Base-by-base conservation (phyloP, 371 early-diverging fungal genomes). In the Lichtheimia corymbifera region DNA sequence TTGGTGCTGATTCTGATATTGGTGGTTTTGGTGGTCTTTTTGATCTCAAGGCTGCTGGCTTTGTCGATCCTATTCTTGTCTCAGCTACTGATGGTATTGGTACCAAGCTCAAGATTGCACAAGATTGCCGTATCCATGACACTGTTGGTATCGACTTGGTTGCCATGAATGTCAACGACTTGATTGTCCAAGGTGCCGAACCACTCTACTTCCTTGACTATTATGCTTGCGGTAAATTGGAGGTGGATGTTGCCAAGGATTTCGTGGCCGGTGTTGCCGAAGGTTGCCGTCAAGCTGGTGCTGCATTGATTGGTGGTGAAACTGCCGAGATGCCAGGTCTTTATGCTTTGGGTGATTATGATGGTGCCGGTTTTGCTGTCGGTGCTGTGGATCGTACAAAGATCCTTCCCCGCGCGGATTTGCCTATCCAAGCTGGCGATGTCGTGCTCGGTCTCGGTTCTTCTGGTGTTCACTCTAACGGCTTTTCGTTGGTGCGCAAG, bases 261-360 rank as follows among this genome's bases (percentile, higher is more conserved):
- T 96, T 98, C 65, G 91, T 98, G 53, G 83, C 85, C 62, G 98
- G 99, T 64, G 94, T 98, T 40, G 96, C 92, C 18, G 85, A 88
- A n/a, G 99, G 97, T 9, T 98, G 99, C 77, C 69, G 82, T 45
- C 82, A 93, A 65, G 83, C 97, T 17, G 93, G 92, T n/a, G 95
- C 95, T 67, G 99, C 97, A 27, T 86, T 98, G 61, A 88, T 98
- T 56, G 99, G 99, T 64, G 98, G 97, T 42, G 99, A 98, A 74
- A 98, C 99, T n/a, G 96, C 99, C 7, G 99, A 98, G 70, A 98
- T 98, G 99, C 99, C 99, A 4, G 95, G 97, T 50, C 81, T 97
- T 55, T 98, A 97, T 70, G 76, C 83, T 18, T 66, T 72, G 62
- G 93, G 92, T 30, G 96, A 96, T 65, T 94, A 92, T 66, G 98